Evolutionary conservation across 2,329 filamentous ascomycete species (phyloP).

Genomic region (Cladorrhinum sp.): DNA sequence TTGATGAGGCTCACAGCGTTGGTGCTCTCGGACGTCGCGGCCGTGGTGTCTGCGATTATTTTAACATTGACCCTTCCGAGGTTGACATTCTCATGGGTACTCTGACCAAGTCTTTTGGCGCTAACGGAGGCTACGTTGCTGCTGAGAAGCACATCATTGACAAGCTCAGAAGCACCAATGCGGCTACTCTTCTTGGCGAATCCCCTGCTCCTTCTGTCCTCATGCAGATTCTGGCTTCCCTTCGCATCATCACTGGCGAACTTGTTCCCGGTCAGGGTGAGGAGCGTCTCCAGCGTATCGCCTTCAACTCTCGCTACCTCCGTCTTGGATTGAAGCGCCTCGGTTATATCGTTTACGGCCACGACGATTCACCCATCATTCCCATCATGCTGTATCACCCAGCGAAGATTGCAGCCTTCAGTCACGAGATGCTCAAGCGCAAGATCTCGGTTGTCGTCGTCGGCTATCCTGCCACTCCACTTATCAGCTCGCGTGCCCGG

Average conservation of each 20-base stretch:
- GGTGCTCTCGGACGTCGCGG: constrained; percentile 86
- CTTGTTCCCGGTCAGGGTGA: constrained; percentile 87
- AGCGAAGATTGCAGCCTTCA: constrained; percentile 98
- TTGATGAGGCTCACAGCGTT: constrained; percentile 95
- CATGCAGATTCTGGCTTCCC: constrained; percentile 82
- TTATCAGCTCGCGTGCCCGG: constrained; percentile 89
- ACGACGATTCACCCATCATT: constrained; percentile 97
- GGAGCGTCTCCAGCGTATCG: constrained; percentile 90
- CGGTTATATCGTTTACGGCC: constrained; percentile 93
- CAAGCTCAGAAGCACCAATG: constrained; percentile 82
- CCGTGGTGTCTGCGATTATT: constrained; percentile 95
- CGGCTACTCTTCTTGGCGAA: constrained; percentile 83
- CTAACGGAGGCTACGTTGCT: constrained; percentile 93
- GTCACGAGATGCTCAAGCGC: constrained; percentile 95
- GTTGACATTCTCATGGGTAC: constrained; percentile 98
- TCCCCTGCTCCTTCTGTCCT: constrained; percentile 83
- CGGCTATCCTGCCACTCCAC: constrained; percentile 91
- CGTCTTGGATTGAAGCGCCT: constrained; percentile 94
- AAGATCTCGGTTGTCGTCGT: constrained; percentile 98
- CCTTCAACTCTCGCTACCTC: constrained; percentile 98
- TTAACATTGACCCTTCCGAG: constrained; percentile 80
- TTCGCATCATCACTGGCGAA: constrained; percentile 87
- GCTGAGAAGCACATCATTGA: constrained; percentile 88
- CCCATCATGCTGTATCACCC: constrained; percentile 94
- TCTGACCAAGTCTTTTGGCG: constrained; percentile 95